Evolutionary conservation across 2,329 filamentous ascomycete genomes (phyloP).

Genomic region (Fusarium chaquense): DNA sequence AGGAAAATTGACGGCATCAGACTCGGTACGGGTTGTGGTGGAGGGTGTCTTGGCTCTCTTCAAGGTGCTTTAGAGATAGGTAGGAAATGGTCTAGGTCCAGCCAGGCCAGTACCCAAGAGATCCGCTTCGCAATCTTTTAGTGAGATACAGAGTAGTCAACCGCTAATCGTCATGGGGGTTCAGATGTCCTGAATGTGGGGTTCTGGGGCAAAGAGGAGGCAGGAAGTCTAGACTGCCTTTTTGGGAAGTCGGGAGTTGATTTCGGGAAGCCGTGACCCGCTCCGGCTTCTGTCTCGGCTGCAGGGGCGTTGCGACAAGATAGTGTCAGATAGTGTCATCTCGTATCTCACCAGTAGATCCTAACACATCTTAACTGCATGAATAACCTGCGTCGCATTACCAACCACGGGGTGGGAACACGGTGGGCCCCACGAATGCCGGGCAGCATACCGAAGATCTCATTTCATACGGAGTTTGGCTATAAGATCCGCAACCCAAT

Average conservation of each 20-base stretch:
- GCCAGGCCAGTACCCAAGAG: slow-evolving; percentile 8
- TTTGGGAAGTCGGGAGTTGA: slow-evolving; percentile 49
- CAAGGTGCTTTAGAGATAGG: not conserved
- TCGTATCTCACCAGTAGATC: fast-evolving
- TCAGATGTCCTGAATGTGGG: slow-evolving; percentile 39
- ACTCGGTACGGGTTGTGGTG: slow-evolving; percentile 33
- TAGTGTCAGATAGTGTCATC: slow-evolving; percentile 12
- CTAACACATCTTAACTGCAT: slow-evolving; percentile 24
- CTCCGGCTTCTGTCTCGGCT: slow-evolving; percentile 47
- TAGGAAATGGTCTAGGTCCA: slow-evolving; percentile 5
- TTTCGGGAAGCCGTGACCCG: slow-evolving; percentile 45
- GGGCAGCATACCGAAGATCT: slow-evolving; percentile 27
- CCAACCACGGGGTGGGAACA: slow-evolving; percentile 11
- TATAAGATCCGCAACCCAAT: slow-evolving; percentile 3
- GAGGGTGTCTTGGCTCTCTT: slow-evolving; percentile 22
- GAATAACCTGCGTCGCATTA: not conserved
- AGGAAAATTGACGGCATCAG: slow-evolving; percentile 40
- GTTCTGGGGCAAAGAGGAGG: slow-evolving; percentile 46
- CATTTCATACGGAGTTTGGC: slow-evolving; percentile 2
- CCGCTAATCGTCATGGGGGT: slow-evolving; percentile 37
- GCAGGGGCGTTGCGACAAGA: slow-evolving; percentile 1
- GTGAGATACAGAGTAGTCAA: slow-evolving; percentile 4
- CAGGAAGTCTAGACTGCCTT: slow-evolving; percentile 33
- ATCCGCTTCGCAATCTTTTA: slow-evolving; percentile 18
- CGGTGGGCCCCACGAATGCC: slow-evolving; percentile 24